These are phyloP conservation scores for Phlebiopsis flavidoalba DNA, from an alignment of 768 basidiomycete species.

Conservation along the genomic window DNA sequence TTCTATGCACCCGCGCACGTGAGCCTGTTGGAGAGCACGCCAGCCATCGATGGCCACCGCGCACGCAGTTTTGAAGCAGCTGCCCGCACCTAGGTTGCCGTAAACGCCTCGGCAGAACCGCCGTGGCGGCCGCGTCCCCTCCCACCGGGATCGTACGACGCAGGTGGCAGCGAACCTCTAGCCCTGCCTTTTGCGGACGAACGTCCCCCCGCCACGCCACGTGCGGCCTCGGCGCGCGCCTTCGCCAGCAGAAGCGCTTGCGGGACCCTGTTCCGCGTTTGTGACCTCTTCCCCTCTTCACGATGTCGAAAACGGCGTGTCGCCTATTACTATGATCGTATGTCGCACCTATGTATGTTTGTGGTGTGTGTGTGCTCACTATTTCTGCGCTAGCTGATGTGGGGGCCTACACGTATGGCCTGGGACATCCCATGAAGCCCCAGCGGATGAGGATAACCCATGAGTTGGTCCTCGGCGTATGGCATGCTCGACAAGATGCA, in stretches of 20 bases:
- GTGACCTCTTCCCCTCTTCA: not conserved
- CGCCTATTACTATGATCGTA: constrained; percentile 77
- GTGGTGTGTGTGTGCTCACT: not conserved
- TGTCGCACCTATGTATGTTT: constrained; percentile 15
- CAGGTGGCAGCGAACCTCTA: not conserved
- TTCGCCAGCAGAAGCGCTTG: not conserved
- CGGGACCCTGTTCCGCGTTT: not conserved
- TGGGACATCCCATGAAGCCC: constrained; percentile 94
- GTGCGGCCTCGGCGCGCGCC: not conserved
- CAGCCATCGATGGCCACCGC: not conserved
- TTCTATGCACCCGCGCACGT: no score
- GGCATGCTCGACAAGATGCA: constrained; percentile 95
- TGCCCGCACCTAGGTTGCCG: not conserved
- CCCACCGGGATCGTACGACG: not conserved
- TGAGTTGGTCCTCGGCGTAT: constrained; percentile 84
- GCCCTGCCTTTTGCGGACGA: not conserved
- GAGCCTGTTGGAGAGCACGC: not conserved
- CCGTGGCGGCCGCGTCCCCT: no score
- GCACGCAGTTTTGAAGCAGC: not conserved
- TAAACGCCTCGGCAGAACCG: not conserved
- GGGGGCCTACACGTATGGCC: constrained; percentile 74
- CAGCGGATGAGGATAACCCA: constrained; percentile 94
- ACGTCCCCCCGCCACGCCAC: not conserved
- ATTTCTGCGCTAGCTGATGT: constrained; percentile 53
- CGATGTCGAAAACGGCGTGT: constrained; percentile 55